Evolutionary conservation across 2,329 filamentous ascomycete species (phyloP), one percentile per base, ranked within the genome.

Genomic region (Cyphellophora attinorum): DNA sequence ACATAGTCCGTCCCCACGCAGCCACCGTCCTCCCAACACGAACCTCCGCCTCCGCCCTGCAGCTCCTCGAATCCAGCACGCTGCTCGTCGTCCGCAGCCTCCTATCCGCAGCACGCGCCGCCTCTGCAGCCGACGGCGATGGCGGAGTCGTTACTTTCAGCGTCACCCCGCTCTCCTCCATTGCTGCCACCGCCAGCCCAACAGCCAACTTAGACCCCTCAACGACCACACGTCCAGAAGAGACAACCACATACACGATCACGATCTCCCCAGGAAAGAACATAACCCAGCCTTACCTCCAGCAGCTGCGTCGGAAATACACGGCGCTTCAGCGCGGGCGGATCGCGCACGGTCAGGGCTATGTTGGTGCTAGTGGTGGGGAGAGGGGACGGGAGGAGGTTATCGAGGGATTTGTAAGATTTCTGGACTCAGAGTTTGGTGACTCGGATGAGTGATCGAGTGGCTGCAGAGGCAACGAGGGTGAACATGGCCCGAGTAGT

Each of bases 231-330:
- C n/a, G n/a, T n/a, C n/a, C n/a, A n/a, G 6, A 14, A 5, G n/a
- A 15, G 14, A 14, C 18, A 13, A 10, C 15, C n/a, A 29, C 14
- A 14, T 12, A 33, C 11, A 33, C 21, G 18, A 13, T 50, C n/a
- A 33, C 38, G 13, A 32, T 49, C 28, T 46, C 46, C 2, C 25
- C 40, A 3, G 37, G 39, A 16, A 18, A 40, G 0, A 47, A 59
- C 6, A 48, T 66, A 10, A 54, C 57, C 1, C 45, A 64, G 25
- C 63, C 63, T 17, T 47, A 57, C 28, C 38, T 66, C 38, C 63
- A 67, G 50, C 46, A 63, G 11, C 32, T 66, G 40, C 46, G 61
- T 13, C 53, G 63, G 35, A 63, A 64, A 48, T 67, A 62, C 57
- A 64, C 65, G 27, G 55, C 60, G 39, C 52, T 66, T 39, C 65